These are phyloP conservation scores for Fusarium acutatum DNA, from an alignment of 2,329 filamentous ascomycete genomes.

Conservation along the genomic window DNA sequence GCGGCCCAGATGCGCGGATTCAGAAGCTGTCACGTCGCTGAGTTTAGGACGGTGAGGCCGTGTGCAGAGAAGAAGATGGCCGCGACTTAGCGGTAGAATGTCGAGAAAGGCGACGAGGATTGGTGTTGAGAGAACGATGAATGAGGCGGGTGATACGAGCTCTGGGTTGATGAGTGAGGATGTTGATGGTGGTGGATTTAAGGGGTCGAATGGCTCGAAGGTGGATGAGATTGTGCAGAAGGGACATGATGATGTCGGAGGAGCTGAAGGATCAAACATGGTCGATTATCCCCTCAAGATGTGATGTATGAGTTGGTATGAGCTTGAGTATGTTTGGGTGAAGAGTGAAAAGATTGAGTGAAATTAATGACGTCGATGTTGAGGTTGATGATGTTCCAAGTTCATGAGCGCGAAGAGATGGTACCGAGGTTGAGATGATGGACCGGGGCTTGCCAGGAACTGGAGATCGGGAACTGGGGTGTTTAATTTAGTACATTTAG, in stretches of 20 bases:
- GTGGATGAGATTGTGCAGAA: constrained; percentile 68
- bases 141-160: constrained; percentile 57
- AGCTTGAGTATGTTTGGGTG: neutral
- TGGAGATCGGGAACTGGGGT: constrained; percentile 24
- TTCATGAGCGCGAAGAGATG: constrained; percentile 17
- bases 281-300: neutral
- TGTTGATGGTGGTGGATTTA: constrained; percentile 51
- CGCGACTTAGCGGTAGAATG: constrained; percentile 85
- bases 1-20: constrained; percentile 72
- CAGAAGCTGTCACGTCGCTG: constrained; percentile 70
- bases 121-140: constrained; percentile 80
- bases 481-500: constrained; percentile 14
- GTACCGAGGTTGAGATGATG: constrained; percentile 28
- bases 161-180: constrained; percentile 42
- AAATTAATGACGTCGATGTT: neutral
- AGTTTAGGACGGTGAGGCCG: constrained; percentile 81
- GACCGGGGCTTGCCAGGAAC: constrained; percentile 13
- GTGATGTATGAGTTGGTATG: neutral
- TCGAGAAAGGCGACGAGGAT: constrained; percentile 88
- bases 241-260: constrained; percentile 58
- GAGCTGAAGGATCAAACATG: constrained; percentile 50
- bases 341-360: neutral
- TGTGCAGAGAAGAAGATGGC: constrained; percentile 85
- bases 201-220: constrained; percentile 59
- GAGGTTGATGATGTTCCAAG: constrained; percentile 10